Base-by-base conservation (phyloP, 164 flowering plant species). In the Umbellularia californica region DNA sequence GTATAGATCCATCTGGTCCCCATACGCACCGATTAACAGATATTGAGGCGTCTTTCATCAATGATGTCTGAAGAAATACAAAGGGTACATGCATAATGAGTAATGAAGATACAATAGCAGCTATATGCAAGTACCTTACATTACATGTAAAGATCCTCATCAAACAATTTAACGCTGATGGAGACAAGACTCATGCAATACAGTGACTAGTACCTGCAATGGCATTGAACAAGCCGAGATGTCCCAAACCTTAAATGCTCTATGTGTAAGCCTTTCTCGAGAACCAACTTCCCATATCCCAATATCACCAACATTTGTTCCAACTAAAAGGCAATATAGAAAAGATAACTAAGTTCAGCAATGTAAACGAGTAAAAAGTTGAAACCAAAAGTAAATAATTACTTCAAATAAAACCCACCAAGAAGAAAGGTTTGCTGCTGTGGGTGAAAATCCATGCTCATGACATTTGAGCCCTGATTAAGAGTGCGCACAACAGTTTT, bases 371-470 rank as follows among this genome's bases (percentile, higher is more conserved):
- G 13, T 23, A 64, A 64, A 55, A 55, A 20, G n/a, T 55, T 55
- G 17, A 14, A 70, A 47, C 5, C 50, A 25, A 52, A 50, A 10
- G 50, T 4, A 30, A 58, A 41, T 41, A 41, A 41, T 41, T 41
- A 41, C 47, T 41, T 41, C 11, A 6, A 41, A 41, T 41, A 41
- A 19, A 41, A 76, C 19, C 11, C 68, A 92, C 97, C 97, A 81
- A 92, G 77, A 74, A 92, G 92, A 74, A 89, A 67, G 14, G 88
- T 88, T 72, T 90, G 97, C 55, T 88, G 92, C 14, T 77, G 83
- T 6, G 94, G 97, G 81, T 92, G 97, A 77, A 92, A 92, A 81
- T 92, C 97, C 97, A 92, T 87, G 91, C 92, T 89, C 86, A 79
- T 89, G 50, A 85, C 88, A 81, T 65, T 81, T 2, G 97, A 88